phyloP scores from a whole-genome alignment of 176 grass and related monocot genomes.

The Musa beccarii region DNA sequence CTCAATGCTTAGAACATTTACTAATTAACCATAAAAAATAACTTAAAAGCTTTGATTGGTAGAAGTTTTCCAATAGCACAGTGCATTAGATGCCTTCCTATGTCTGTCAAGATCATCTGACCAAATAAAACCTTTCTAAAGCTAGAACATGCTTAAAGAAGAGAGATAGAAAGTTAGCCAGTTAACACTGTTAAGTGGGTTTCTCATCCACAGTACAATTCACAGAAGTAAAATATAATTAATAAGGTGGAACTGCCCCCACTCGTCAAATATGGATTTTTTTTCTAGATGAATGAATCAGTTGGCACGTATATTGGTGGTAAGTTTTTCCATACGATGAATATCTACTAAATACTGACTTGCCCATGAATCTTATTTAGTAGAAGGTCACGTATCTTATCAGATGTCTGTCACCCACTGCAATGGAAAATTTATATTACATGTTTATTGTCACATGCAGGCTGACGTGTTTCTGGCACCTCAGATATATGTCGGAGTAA shows the following conservation, averaged over 20 bases:
- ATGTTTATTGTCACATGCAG: constrained; percentile 34
- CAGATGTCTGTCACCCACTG: too few relatives aligned
- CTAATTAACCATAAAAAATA: neutral
- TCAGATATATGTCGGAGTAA: constrained; percentile 49
- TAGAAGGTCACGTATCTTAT: too few relatives aligned
- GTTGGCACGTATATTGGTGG: neutral
- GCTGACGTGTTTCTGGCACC: constrained; percentile 63
- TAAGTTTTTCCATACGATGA: neutral
- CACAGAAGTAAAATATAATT: neutral
- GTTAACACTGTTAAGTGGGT: neutral
- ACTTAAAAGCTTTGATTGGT: neutral
- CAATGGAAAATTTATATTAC: too few relatives aligned
- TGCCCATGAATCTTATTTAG: neutral
- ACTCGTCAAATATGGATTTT: neutral
- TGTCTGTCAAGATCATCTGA: neutral
- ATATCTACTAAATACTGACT: neutral
- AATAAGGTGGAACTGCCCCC: neutral
- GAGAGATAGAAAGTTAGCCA: neutral
- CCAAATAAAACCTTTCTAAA: too few relatives aligned
- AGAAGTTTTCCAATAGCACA: too few relatives aligned
- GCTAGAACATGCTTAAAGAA: too few relatives aligned
- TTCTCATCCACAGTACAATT: neutral
- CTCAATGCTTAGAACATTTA: neutral
- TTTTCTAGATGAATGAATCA: neutral
- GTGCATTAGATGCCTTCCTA: too few relatives aligned